Conservation (phyloP, 2,329 filamentous ascomycete species). For the Phoma sp. region DNA sequence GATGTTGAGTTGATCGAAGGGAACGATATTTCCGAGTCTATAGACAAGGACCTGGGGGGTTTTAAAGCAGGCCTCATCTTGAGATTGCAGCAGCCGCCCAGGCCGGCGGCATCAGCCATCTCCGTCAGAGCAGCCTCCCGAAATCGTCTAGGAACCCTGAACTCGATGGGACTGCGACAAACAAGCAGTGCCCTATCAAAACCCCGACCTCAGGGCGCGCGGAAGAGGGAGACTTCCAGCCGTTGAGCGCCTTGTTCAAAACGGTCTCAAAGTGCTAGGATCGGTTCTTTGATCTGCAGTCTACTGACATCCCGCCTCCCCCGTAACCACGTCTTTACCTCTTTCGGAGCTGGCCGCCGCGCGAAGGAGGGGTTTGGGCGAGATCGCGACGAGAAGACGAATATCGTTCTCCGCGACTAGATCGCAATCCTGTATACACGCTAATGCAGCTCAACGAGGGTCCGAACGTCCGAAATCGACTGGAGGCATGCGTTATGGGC, state of each 20-base stretch:
- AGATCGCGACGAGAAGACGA: slow-evolving; percentile 15
- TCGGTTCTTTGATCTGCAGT: slow-evolving; percentile 12
- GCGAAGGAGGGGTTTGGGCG: neutral
- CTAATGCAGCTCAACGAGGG: slow-evolving; percentile 8
- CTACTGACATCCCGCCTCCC: slow-evolving; percentile 3
- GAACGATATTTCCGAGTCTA: slow-evolving; percentile 23
- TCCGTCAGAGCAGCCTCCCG: slow-evolving; percentile 5
- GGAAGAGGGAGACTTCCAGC: slow-evolving; percentile 11
- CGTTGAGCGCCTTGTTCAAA: slow-evolving; percentile 11
- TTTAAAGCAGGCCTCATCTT: slow-evolving; percentile 21
- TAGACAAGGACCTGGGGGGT: slow-evolving; percentile 20
- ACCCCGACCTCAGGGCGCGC: slow-evolving; percentile 1
- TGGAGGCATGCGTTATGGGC: slow-evolving; percentile 9
- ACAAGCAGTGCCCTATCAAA: slow-evolving; percentile 2
- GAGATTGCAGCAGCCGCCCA: slow-evolving; percentile 11
- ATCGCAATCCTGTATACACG: slow-evolving; percentile 16
- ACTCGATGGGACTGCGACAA: neutral
- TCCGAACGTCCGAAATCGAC: neutral
- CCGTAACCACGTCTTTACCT: slow-evolving; percentile 11
- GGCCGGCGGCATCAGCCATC: slow-evolving; percentile 1
- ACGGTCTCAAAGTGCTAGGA: slow-evolving; percentile 3
- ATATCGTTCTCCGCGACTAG: slow-evolving; percentile 8
- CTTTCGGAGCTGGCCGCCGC: neutral
- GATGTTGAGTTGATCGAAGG: slow-evolving; percentile 10
- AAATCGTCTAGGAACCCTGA: neutral